Evolutionary conservation across 768 basidiomycete genomes (phyloP).

Genomic region (Pulveroboletus frians): DNA sequence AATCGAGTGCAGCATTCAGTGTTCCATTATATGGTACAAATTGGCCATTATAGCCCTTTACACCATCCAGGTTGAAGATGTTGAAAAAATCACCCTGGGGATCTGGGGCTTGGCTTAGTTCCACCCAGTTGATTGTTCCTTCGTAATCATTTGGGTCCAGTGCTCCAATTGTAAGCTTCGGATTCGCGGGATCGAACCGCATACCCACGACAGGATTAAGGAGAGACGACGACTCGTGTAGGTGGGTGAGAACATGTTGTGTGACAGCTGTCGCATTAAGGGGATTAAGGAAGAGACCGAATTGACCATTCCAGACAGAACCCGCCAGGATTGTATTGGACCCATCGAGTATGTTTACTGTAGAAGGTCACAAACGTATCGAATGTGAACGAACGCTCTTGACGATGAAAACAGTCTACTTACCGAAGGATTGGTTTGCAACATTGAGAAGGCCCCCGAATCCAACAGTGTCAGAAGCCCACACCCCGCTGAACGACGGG

Average conservation of each 20-base stretch:
- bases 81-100: slow-evolving; percentile 15
- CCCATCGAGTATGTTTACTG: slow-evolving; percentile 24
- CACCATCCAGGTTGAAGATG: slow-evolving; percentile 21
- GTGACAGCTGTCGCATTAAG: slow-evolving; percentile 10
- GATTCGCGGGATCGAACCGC: slow-evolving; percentile 26
- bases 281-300: slow-evolving; percentile 25
- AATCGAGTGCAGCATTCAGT: slow-evolving; percentile 22
- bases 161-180: slow-evolving; percentile 29
- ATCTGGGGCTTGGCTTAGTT: slow-evolving; percentile 17
- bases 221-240: slow-evolving; percentile 20
- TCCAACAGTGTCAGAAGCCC: slow-evolving; percentile 16
- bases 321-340: slow-evolving; percentile 2
- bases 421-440: slow-evolving; percentile 14
- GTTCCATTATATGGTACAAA: slow-evolving; percentile 17
- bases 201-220: slow-evolving; percentile 30
- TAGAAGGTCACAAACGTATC: not conserved
- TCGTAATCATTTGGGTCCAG: slow-evolving; percentile 30
- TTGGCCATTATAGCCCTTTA: slow-evolving; percentile 28
- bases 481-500: slow-evolving; percentile 16
- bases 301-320: slow-evolving; percentile 17
- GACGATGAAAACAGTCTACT: not conserved
- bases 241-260: slow-evolving; percentile 14
- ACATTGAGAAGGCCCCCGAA: slow-evolving; percentile 18
- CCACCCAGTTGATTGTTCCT: slow-evolving; percentile 29
- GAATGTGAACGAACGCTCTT: not conserved